These are phyloP conservation scores for Salvia splendens DNA, from an alignment of 257 asterid species.

Conservation along the genomic window DNA sequence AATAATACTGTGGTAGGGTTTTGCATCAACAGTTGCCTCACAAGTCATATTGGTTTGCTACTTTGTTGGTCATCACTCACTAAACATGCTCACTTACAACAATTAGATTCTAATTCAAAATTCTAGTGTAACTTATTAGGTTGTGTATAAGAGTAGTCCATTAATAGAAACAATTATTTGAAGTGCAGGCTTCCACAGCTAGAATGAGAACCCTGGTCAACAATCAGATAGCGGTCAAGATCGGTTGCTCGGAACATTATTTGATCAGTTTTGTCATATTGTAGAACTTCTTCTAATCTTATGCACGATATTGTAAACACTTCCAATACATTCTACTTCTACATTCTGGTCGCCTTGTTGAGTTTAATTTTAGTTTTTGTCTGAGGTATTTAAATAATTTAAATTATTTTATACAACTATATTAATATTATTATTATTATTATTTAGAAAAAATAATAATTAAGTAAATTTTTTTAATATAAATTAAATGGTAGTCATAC, in stretches of 20 bases:
- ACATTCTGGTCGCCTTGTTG: not conserved
- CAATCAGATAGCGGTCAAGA: not conserved
- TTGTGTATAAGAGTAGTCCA: not conserved
- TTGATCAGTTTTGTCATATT: not conserved
- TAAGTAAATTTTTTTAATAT: too few relatives aligned
- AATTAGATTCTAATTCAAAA: not conserved
- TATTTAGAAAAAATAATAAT: too few relatives aligned
- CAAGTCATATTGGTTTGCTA: not conserved
- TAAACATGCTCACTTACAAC: not conserved
- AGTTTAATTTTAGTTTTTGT: not conserved
- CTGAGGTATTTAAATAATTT: too few relatives aligned
- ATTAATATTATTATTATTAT: too few relatives aligned
- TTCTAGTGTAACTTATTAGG: not conserved
- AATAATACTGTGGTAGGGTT: not conserved
- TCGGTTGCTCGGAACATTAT: not conserved
- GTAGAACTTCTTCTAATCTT: not conserved
- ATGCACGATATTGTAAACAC: not conserved
- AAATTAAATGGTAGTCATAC: too few relatives aligned
- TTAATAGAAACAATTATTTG: not conserved
- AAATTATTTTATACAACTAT: too few relatives aligned
- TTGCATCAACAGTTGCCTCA: not conserved
- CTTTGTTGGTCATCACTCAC: not conserved
- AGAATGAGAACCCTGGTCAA: not conserved
- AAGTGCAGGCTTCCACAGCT: constrained; percentile 1
- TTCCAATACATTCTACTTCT: not conserved